Evolutionary conservation across 768 basidiomycete genomes (phyloP).

Genomic region (Dioszegia hungarica): DNA sequence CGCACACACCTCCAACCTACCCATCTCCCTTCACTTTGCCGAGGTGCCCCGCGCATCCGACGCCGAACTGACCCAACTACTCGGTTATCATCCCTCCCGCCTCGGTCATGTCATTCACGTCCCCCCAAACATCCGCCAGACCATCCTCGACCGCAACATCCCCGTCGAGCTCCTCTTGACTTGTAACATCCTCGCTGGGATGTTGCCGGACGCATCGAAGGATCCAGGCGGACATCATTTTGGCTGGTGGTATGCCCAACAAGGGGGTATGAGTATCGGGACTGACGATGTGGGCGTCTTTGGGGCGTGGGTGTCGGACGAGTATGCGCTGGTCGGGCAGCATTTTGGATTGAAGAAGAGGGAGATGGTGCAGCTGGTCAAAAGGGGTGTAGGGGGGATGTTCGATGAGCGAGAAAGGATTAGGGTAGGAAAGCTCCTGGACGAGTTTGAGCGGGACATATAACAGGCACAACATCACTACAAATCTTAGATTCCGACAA

Average conservation of each 20-base stretch:
- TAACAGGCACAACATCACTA: too few relatives aligned
- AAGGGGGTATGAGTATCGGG: conserved; percentile 10
- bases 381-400: conserved; percentile 8
- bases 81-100: conserved; percentile 12
- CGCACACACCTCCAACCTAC: conserved; percentile 2
- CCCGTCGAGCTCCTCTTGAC: conserved; percentile 19
- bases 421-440: neutral
- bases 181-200: conserved; percentile 21
- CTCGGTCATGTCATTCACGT: conserved; percentile 22
- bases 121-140: neutral
- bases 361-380: conserved; percentile 11
- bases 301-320: conserved; percentile 4
- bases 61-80: conserved; percentile 4
- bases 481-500: too few relatives aligned
- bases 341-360: conserved; percentile 10
- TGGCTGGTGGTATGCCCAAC: conserved; percentile 12
- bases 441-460: neutral
- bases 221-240: conserved; percentile 15
- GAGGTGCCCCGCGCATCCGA: conserved; percentile 8
- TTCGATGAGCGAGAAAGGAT: neutral
- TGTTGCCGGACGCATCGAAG: conserved; percentile 9
- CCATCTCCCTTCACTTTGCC: conserved; percentile 15
- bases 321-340: conserved; percentile 11
- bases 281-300: conserved; percentile 27
- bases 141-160: conserved; percentile 7